Conservation (phyloP, 164 flowering plant genomes). For the Berberis thunbergii region DNA sequence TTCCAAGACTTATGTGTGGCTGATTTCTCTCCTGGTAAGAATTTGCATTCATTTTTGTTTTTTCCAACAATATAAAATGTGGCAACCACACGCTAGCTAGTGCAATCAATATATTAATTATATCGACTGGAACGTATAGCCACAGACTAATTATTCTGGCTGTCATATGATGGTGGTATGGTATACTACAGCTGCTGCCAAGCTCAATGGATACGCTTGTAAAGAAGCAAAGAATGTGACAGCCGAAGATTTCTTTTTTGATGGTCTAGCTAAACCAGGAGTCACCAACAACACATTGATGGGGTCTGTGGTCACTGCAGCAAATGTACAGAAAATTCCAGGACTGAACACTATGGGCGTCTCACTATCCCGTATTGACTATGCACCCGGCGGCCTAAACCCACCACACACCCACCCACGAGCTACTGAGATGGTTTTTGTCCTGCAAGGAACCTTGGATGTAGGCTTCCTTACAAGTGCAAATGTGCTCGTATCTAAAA, state of each 20-base stretch:
- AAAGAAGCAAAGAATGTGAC: slow-evolving; percentile 10
- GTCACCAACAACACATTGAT: slow-evolving; percentile 5
- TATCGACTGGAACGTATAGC: too few relatives aligned
- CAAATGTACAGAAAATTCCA: slow-evolving; percentile 10
- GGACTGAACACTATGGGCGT: slow-evolving; percentile 20
- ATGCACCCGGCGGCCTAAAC: neutral
- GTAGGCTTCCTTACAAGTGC: slow-evolving; percentile 24
- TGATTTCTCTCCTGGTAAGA: slow-evolving; percentile 40
- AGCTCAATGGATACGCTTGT: slow-evolving; percentile 16
- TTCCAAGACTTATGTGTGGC: slow-evolving; percentile 70
- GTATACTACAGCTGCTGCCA: too few relatives aligned
- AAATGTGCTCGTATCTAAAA: slow-evolving; percentile 16
- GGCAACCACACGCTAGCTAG: too few relatives aligned
- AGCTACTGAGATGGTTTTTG: slow-evolving; percentile 3
- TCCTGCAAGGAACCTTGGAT: slow-evolving; percentile 18
- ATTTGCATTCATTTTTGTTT: neutral
- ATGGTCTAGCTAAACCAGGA: slow-evolving; percentile 10
- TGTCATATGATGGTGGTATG: too few relatives aligned
- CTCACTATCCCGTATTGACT: slow-evolving; percentile 17
- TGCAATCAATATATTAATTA: too few relatives aligned
- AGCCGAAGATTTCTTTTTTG: slow-evolving; percentile 16
- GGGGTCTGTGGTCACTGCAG: slow-evolving; percentile 14
- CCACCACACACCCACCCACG: too few relatives aligned
- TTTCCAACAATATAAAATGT: too few relatives aligned
- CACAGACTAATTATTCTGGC: too few relatives aligned